Percentiles rank a stretch among this genome's conserved stretches.
Evolutionary conservation across 1,284 basidiomycete genomes (phyloP).

Genomic region (Moniliella sp.): DNA sequence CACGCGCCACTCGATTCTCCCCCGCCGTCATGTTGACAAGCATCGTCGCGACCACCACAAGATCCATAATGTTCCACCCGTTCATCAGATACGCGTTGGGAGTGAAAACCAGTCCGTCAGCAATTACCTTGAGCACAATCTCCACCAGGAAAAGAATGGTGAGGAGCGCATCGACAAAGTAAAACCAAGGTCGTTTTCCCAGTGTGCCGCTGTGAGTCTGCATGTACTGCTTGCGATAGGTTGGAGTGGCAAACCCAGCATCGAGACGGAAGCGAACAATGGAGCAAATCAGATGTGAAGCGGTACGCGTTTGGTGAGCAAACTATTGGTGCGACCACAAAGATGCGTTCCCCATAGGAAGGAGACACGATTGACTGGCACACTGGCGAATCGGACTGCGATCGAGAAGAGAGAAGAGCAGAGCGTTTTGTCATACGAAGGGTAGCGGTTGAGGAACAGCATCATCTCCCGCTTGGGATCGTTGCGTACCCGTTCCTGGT

Average conservation of each 20-base stretch:
- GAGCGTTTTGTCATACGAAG: conserved; percentile 70
- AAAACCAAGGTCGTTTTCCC: no score
- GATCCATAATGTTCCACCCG: conserved; percentile 79
- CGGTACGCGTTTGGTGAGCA: conserved; percentile 54
- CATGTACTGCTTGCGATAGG: conserved; percentile 50
- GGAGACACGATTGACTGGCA: conserved; percentile 71
- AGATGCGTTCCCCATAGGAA: conserved; percentile 56
- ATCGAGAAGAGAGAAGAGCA: conserved; percentile 75
- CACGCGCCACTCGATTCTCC: conserved; percentile 57
- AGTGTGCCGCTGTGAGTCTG: conserved; percentile 46
- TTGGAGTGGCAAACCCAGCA: conserved; percentile 63
- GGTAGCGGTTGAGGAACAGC: conserved; percentile 69
- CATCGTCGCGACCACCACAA: conserved; percentile 61
- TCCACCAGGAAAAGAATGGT: conserved; percentile 59
- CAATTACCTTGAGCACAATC: conserved; percentile 70
- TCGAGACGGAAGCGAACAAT: conserved; percentile 68
- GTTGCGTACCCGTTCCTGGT: conserved; percentile 36
- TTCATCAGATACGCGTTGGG: conserved; percentile 81
- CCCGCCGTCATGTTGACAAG: conserved; percentile 58
- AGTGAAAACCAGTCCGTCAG: conserved; percentile 65
- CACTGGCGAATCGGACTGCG: conserved; percentile 49
- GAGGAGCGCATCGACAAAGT: conserved; percentile 56
- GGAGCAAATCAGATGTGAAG: conserved; percentile 52
- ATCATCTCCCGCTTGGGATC: conserved; percentile 62
- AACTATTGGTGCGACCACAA: no score